Evolutionary conservation across 768 basidiomycete species (phyloP), one percentile per base, ranked within the genome.

Genomic region (Dentipellis sp.): DNA sequence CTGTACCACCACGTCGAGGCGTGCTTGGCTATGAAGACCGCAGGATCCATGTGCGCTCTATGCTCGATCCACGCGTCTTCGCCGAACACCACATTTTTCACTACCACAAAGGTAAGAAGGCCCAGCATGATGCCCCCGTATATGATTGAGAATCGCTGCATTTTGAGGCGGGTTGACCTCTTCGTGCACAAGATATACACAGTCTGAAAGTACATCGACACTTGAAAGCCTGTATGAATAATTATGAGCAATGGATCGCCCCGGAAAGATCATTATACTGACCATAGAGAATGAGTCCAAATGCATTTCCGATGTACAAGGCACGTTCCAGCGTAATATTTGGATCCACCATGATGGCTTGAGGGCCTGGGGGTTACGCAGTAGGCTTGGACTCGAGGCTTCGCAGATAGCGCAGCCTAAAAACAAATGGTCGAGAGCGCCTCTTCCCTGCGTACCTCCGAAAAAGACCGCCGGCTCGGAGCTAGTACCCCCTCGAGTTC

Each of bases 11-110:
- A 56, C 10, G 58, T 54, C 7, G 52, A 47, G 39, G 29, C 29
- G 6, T 62, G 40, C 22, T 55, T 62, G n/a, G 16, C 55, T 48
- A 64, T 57, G 48, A 59, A 69, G 2, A 48, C 62, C 22, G 58
- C 55, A 11, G 60, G 61, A 1, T 68, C 69, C n/a, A 66, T 66
- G 9, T 66, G 63, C 42, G 63, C 55, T 35, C 65, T 58, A 52
- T 59, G 52, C 39, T 61, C 61, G 45, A 67, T 65, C 63, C 62
- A 69, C 62, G 68, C 66, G 55, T 57, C 53, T 57, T 70, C 58
- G 29, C 63, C 64, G 54, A 62, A 68, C 35, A 67, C 64, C 10
- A 59, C 61, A 19, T 69, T 63, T 1, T 59, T 59, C 22, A 61
- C 59, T 51, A 66, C 62, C 39, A 59, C 61, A 48, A 68, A 63